These are phyloP conservation scores for Martiniozyma asiatica DNA, from an alignment of 1,139 yeast genomes.

Conservation along the genomic window DNA sequence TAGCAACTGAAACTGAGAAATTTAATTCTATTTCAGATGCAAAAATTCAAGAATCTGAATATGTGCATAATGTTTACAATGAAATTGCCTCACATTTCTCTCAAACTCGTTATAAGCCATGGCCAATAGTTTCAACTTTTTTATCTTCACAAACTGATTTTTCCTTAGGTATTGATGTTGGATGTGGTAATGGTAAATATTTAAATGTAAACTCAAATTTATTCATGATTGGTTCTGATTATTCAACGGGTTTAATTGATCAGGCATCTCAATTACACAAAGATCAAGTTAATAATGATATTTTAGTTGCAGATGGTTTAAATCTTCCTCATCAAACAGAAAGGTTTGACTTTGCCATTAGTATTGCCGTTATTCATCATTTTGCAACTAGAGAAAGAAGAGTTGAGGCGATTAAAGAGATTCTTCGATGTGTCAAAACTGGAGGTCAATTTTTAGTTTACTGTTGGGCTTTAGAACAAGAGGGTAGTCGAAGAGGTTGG, in stretches of 20 bases:
- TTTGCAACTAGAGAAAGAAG: slow-evolving; percentile 79
- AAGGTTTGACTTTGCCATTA: slow-evolving; percentile 78
- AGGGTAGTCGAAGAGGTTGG: slow-evolving; percentile 74
- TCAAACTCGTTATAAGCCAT: slow-evolving; percentile 86
- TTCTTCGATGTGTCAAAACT: slow-evolving; percentile 42
- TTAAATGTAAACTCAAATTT: slow-evolving; percentile 57
- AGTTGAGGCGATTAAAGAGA: slow-evolving; percentile 56
- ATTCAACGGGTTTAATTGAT: slow-evolving; percentile 62
- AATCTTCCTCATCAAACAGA: slow-evolving; percentile 49
- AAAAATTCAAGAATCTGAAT: slow-evolving; percentile 52
- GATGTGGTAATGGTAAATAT: slow-evolving; percentile 96
- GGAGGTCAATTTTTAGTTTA: slow-evolving; percentile 71
- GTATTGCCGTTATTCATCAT: slow-evolving; percentile 94
- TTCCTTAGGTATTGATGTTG: slow-evolving; percentile 56
- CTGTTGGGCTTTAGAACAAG: slow-evolving; percentile 96
- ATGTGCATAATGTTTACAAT: slow-evolving; percentile 83
- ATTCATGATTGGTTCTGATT: slow-evolving; percentile 69
- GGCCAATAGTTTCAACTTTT: slow-evolving; percentile 88
- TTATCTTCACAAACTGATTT: slow-evolving; percentile 28
- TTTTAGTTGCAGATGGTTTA: slow-evolving; percentile 69
- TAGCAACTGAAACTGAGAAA: slow-evolving; percentile 15
- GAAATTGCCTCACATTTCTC: slow-evolving; percentile 90
- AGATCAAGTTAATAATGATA: slow-evolving; percentile 29
- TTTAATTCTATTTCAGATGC: slow-evolving; percentile 26
- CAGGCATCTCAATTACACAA: slow-evolving; percentile 50